A percentile compares a stretch with the other conserved stretches of the same genome.
Conservation (phyloP, 2,329 filamentous ascomycete species). For the Exutisphaerella laricina region DNA sequence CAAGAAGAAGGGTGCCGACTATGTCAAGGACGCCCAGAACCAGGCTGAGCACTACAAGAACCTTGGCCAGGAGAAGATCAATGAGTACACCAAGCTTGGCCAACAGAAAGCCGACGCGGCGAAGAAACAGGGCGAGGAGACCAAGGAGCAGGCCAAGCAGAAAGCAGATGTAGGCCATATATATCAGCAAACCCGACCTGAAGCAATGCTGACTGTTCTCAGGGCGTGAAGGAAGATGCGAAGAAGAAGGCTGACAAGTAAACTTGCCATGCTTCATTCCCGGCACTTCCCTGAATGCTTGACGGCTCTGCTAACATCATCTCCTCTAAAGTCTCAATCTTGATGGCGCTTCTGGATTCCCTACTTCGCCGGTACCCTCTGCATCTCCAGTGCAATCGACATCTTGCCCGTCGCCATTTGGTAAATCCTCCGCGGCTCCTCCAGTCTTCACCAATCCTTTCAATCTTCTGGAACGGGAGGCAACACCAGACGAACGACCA, state of each 20-base stretch:
- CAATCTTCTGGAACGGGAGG: too few relatives aligned
- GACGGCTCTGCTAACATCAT: conserved; percentile 1
- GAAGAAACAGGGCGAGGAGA: conserved; percentile 27
- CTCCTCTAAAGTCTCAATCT: not conserved
- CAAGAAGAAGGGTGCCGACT: conserved; percentile 32
- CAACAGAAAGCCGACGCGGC: conserved; percentile 28
- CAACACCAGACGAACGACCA: too few relatives aligned
- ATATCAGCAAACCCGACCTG: not conserved
- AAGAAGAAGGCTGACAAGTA: conserved; percentile 27
- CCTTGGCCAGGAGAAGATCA: conserved; percentile 25
- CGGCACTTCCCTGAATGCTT: not conserved
- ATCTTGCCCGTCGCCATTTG: too few relatives aligned
- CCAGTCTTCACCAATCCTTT: too few relatives aligned
- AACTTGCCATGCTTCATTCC: not conserved
- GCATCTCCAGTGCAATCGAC: too few relatives aligned
- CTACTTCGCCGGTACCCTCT: not conserved
- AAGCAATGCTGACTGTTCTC: not conserved
- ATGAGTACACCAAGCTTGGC: conserved; percentile 22
- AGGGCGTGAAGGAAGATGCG: conserved; percentile 25
- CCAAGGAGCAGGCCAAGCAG: conserved; percentile 24
- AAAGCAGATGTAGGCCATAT: conserved; percentile 9
- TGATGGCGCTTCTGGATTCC: not conserved
- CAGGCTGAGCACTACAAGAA: conserved; percentile 26
- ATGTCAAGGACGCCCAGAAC: conserved; percentile 25
- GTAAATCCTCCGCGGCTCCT: too few relatives aligned